These are phyloP conservation scores for Ophiostoma pallidulum DNA, from an alignment of 2,329 filamentous ascomycete species.

Conservation along the genomic window DNA sequence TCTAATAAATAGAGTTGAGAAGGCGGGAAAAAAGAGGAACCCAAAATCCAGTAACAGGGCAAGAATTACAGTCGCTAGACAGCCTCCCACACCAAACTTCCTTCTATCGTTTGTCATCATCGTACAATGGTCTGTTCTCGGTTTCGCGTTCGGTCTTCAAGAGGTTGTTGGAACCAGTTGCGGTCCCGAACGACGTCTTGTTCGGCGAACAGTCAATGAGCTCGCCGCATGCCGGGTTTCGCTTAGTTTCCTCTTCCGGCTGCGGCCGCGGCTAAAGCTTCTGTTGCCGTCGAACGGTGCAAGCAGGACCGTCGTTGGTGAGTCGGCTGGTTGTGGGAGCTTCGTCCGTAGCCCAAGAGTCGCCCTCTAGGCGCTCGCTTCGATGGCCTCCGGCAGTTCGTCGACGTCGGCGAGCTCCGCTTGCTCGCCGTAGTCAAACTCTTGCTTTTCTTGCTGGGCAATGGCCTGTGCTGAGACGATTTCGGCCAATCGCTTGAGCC, in stretches of 20 bases:
- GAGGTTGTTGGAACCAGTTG: neutral
- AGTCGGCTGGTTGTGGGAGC: conserved; percentile 16
- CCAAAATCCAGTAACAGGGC: neutral
- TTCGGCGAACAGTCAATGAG: neutral
- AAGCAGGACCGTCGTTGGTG: conserved; percentile 22
- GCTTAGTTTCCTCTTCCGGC: conserved; percentile 1
- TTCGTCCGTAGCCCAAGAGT: conserved; percentile 14
- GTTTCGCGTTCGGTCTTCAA: neutral
- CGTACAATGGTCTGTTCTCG: conserved; percentile 1
- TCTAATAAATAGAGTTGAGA: neutral
- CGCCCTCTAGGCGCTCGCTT: conserved; percentile 29
- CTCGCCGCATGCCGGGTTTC: no score
- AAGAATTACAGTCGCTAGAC: neutral
- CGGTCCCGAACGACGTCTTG: neutral
- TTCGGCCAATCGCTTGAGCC: conserved; percentile 91
- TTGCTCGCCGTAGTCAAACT: conserved; percentile 39
- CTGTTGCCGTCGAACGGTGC: conserved; percentile 15
- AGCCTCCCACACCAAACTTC: neutral
- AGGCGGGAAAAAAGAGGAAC: neutral
- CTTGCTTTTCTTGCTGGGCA: conserved; percentile 82
- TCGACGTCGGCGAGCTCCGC: conserved; percentile 43
- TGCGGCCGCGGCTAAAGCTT: conserved; percentile 8
- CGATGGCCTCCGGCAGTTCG: conserved; percentile 32
- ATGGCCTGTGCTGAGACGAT: conserved; percentile 96
- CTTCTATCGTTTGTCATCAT: conserved; percentile 10